Evolutionary conservation across 306 rosid species (phyloP), one percentile per base, ranked within the genome.

Genomic region (Vigna reflexopilosa): DNA sequence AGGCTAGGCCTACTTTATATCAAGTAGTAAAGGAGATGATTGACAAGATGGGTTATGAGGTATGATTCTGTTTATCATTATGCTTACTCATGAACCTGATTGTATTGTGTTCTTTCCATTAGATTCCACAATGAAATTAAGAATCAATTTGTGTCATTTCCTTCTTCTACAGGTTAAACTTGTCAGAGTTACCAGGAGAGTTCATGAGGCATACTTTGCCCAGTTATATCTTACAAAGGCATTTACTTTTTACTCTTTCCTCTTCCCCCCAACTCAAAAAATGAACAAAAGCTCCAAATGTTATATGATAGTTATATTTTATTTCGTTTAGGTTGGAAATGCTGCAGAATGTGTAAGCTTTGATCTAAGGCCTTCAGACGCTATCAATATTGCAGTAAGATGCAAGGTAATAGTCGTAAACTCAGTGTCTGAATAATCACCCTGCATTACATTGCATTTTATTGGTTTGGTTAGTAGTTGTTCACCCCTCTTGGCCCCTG

Each of bases 321-420:
- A 42, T 55, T 61, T 72, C 82, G 67, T 69, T 63, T 89, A 95
- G 99, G 90, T 77, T 6, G 99, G 96, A 44, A 85, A 84, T 74
- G 96, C 89, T 45, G 83, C 88, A 9, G 96, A 93, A 56, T 86
- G 79, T 76, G 79, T 86, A 82, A 91, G 98, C 81, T 93, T 95
- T 45, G 99, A 95, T 82, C 99, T 95, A 47, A 93, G 99, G 36
- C 99, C 99, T 74, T 95, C 99, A 49, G 99, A 95, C 72, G 99
- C 99, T 38, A 95, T 95, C 87, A 95, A 95, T 85, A 91, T 95
- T 84, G 99, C 99, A 40, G 91, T 95, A 52, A 83, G 94, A 80
- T 95, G 99, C 98, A 91, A 95, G 98, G 99, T 95, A 85, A 66
- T 67, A 36, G 70, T 68, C 69, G 62, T 34, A 15, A 45, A 20